phyloP scores from a whole-genome alignment of 2,329 filamentous ascomycete species.

The Teratosphaeria pseudoeucalypti region DNA sequence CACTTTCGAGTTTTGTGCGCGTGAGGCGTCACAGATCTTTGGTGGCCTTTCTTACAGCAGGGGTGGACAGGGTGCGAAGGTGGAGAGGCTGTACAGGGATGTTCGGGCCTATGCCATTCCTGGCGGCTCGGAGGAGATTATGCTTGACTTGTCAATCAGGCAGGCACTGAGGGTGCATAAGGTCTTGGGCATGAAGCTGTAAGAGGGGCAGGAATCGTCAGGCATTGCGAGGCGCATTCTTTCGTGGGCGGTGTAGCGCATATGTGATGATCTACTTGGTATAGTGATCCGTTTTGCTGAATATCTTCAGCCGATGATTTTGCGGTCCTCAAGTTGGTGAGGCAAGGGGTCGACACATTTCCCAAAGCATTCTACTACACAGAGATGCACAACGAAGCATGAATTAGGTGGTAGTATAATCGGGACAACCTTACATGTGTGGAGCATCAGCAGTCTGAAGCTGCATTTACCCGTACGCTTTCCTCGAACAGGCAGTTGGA shows the following conservation, averaged over 20 bases:
- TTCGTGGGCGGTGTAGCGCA: neutral
- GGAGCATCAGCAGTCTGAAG: neutral
- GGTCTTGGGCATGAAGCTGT: constrained; percentile 92
- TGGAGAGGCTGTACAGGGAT: constrained; percentile 89
- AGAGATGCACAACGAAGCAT: too few species aligned
- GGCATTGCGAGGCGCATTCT: neutral
- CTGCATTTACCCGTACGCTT: neutral
- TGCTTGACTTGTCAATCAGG: constrained; percentile 91
- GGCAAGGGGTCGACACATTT: too few species aligned
- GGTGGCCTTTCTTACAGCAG: constrained; percentile 85
- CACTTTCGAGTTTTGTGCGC: constrained; percentile 95
- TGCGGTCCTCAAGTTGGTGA: too few species aligned
- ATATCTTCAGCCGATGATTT: neutral
- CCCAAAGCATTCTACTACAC: too few species aligned
- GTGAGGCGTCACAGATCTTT: constrained; percentile 95
- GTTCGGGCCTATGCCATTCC: constrained; percentile 92
- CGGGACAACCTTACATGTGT: neutral
- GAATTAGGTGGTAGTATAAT: too few species aligned
- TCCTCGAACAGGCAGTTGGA: neutral
- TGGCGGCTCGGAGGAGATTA: constrained; percentile 93
- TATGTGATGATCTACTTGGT: neutral
- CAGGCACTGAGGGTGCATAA: constrained; percentile 83
- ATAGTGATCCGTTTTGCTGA: neutral
- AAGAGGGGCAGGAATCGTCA: neutral
- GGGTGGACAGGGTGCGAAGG: constrained; percentile 88